Conservation (phyloP, 805 yeast genomes). For the Ogataea paraovalis region DNA sequence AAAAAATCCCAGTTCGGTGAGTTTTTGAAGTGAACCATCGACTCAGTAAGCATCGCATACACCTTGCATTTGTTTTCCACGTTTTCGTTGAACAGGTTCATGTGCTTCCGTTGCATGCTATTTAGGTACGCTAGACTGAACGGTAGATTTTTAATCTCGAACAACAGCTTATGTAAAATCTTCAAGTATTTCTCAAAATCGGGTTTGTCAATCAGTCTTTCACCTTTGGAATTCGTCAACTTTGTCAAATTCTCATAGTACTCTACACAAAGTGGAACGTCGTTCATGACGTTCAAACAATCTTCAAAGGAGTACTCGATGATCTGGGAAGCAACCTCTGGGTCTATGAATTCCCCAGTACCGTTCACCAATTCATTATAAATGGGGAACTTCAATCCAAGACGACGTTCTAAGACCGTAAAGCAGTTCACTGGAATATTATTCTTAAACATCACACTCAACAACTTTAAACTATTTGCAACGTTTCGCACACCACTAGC, state of each 20-base stretch:
- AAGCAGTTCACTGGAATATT: slow-evolving; percentile 10
- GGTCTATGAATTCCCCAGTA: no score
- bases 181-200: slow-evolving; percentile 3
- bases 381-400: slow-evolving; percentile 11
- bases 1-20: slow-evolving; percentile 17
- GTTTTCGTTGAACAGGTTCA: slow-evolving; percentile 1
- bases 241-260: not conserved
- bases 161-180: slow-evolving; percentile 10
- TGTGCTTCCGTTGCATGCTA: slow-evolving; percentile 5
- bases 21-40: slow-evolving; percentile 14
- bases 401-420: not conserved
- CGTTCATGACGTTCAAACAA: not conserved
- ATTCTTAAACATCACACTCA: slow-evolving; percentile 4
- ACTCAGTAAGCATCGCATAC: slow-evolving; percentile 10
- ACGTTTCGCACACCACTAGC: slow-evolving; percentile 6
- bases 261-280: not conserved
- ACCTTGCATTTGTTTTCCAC: slow-evolving; percentile 3
- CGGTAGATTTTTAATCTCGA: slow-evolving; percentile 15
- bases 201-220: not conserved
- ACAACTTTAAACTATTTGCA: slow-evolving; percentile 1
- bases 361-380: not conserved
- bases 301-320: not conserved
- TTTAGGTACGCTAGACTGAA: slow-evolving; percentile 19
- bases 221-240: no score
- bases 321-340: not conserved